Evolutionary conservation across 164 flowering plant genomes (phyloP), one percentile per base, ranked within the genome.

Genomic region (Paratinospora sagittata): DNA sequence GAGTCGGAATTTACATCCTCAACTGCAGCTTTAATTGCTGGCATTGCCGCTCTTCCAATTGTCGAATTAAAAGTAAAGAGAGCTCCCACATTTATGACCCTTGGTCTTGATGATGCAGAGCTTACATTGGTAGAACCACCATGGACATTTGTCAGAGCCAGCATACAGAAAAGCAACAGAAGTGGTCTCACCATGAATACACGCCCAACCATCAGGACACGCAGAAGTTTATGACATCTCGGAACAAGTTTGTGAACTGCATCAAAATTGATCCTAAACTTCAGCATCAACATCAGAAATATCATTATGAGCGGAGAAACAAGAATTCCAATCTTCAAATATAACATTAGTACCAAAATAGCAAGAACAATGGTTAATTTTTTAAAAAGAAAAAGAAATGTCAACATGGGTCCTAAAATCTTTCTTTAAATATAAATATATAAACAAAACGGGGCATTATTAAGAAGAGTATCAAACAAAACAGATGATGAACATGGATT

Each of bases 1-100:
- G 86, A 55, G 76, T 90, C 79, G 13, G 91, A 80, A 82, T 93
- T 93, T 23, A 93, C 87, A 79, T 91, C 98, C 67, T 80, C 84
- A 26, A 88, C 76, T 0, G 98, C 98, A 65, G 86, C 84, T n/a
- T 5, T n/a, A 74, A 93, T 81, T 8, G 88, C 98, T 27, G 84
- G 82, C 49, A 64, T 74, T 14, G 85, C 90, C 0, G 82, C 85
- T 80, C 83, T 81, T 47, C 98, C 98, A 66, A 87, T 86, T 0
- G 74, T 81, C 1, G 98, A 89, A 75, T 89, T 66, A 16, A 71
- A 73, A 37, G 92, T 85, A 68, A 89, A 85, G 58, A 93, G 66
- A 70, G 81, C 87, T 36, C 96, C 98, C 41, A 93, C 72, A 71
- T 83, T 90, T 70, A 88, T 86, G 66, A 75, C 77, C 9, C 64